Conservation (phyloP, 2,329 filamentous ascomycete genomes). For the Parastagonospora nodorum region DNA sequence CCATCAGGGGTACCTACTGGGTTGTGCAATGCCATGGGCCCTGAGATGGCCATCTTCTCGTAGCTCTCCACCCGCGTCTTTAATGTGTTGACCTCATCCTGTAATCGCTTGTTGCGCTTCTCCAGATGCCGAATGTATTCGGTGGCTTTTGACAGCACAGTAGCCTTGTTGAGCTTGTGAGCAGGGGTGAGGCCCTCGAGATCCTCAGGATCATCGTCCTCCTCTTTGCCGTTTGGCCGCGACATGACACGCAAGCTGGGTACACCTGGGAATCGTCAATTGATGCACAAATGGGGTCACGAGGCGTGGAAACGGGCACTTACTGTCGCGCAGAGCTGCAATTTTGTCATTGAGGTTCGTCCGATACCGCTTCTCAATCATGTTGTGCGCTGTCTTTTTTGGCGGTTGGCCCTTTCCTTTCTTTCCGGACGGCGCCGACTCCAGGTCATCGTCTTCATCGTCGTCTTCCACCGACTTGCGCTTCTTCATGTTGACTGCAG, state of each 20-base stretch:
- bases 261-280: conserved; percentile 53
- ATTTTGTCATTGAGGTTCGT: conserved; percentile 98
- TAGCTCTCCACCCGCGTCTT: conserved; percentile 70
- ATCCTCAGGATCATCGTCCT: conserved; percentile 81
- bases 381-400: conserved; percentile 97
- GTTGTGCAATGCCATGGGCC: conserved; percentile 46
- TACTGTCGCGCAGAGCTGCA: conserved; percentile 82
- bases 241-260: conserved; percentile 86
- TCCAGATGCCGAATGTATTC: conserved; percentile 95
- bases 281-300: not conserved
- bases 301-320: not conserved
- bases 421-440: conserved; percentile 55
- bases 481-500: conserved; percentile 42
- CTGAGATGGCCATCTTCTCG: conserved; percentile 72
- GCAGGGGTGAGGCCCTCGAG: conserved; percentile 72
- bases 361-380: conserved; percentile 96
- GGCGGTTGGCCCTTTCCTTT: conserved; percentile 61
- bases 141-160: conserved; percentile 90
- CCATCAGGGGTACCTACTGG: conserved; percentile 42
- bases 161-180: conserved; percentile 98
- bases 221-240: conserved; percentile 62
- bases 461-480: conserved; percentile 54
- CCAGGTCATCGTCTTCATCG: conserved; percentile 65
- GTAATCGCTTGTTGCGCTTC: conserved; percentile 81
- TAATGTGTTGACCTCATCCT: conserved; percentile 80